Percentiles rank a stretch among this genome's conserved stretches.
Conservation (phyloP, 1,284 basidiomycete genomes). For the Cutaneotrichosporon sp. region DNA sequence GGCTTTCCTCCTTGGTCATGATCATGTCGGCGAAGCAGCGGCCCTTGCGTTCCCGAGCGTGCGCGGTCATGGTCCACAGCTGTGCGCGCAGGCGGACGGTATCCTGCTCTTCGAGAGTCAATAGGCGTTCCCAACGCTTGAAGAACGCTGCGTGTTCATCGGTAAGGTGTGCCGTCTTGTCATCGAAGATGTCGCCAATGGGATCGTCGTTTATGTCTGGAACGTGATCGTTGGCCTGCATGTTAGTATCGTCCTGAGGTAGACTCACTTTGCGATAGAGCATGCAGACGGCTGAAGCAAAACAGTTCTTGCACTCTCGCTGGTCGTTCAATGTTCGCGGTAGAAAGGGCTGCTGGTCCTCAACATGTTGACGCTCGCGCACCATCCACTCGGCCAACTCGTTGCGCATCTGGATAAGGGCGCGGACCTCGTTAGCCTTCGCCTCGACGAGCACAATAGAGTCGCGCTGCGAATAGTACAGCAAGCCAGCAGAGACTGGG, state of each 20-base stretch:
- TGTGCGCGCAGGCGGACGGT: conserved; percentile 76
- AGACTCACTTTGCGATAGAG: conserved; percentile 91
- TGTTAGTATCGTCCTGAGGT: too few species aligned
- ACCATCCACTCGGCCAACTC: conserved; percentile 72
- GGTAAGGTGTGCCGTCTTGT: conserved; percentile 77
- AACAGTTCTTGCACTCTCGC: conserved; percentile 74
- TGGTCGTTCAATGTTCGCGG: conserved; percentile 83
- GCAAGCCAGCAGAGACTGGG: conserved; percentile 60
- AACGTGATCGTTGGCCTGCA: conserved; percentile 68
- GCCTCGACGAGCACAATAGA: conserved; percentile 77
- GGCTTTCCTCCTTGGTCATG: conserved; percentile 52
- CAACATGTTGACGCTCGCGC: conserved; percentile 4
- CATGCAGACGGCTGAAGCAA: conserved; percentile 81
- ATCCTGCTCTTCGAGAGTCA: conserved; percentile 86
- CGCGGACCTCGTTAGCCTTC: conserved; percentile 74
- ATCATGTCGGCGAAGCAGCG: conserved; percentile 74
- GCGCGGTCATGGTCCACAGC: conserved; percentile 85
- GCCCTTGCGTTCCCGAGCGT: conserved; percentile 70
- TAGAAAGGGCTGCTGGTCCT: conserved; percentile 54
- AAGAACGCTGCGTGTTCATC: conserved; percentile 70
- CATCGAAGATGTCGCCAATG: conserved; percentile 67
- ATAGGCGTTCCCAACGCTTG: conserved; percentile 79
- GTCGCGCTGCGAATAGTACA: conserved; percentile 91
- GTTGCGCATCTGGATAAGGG: conserved; percentile 75
- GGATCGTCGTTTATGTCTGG: conserved; percentile 57